These are phyloP conservation scores for Cornus kousa DNA, from an alignment of 148 eudicot species.

Conservation along the genomic window DNA sequence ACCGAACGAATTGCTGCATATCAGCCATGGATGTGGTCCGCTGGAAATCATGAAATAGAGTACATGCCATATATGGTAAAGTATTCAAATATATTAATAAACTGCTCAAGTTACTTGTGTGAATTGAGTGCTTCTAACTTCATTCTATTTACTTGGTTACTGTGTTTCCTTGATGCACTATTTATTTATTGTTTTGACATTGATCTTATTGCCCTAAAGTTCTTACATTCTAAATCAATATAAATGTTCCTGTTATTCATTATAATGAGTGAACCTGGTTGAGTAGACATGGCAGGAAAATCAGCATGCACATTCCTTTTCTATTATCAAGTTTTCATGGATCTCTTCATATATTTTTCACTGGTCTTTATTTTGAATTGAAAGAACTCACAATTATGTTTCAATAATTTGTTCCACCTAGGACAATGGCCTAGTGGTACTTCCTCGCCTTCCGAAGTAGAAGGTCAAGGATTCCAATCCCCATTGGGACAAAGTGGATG, in stretches of 20 bases:
- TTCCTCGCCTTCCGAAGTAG: too few species aligned
- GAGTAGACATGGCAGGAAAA: neutral
- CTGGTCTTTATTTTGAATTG: neutral
- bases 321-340: neutral
- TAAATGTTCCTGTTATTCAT: neutral
- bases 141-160: neutral
- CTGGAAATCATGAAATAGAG: constrained; percentile 95
- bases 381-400: neutral
- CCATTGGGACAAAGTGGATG: neutral
- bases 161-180: neutral
- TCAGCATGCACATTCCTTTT: neutral
- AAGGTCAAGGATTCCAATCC: neutral
- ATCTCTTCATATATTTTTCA: neutral
- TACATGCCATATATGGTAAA: constrained; percentile 83
- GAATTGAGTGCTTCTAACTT: neutral
- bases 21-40: constrained; percentile 96
- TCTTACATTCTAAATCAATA: neutral
- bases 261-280: neutral
- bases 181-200: neutral
- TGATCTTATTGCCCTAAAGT: neutral
- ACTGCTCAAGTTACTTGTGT: neutral
- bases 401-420: too few species aligned
- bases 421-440: too few species aligned
- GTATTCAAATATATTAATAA: neutral
- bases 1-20: constrained; percentile 69